Conservation (phyloP, 202 grass and related monocot species). For the Saccharum hybrid region DNA sequence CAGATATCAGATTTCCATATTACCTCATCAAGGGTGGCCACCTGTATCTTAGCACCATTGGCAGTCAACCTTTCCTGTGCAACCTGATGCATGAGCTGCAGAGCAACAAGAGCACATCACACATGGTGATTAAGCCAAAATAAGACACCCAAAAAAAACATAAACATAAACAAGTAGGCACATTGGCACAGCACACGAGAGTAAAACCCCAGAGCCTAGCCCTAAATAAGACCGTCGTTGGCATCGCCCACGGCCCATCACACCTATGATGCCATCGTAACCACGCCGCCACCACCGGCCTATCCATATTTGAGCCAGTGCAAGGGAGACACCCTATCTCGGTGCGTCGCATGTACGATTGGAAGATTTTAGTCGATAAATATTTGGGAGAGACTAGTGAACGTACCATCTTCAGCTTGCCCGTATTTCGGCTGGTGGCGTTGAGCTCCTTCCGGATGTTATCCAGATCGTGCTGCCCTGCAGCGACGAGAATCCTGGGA, state of each 20-base stretch:
- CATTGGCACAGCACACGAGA: neutral
- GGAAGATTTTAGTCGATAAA: neutral
- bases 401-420: slow-evolving; percentile 42
- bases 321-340: too few species aligned
- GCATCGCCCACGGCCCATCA: too few species aligned
- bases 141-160: neutral
- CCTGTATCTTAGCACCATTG: too few species aligned
- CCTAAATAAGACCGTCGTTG: too few species aligned
- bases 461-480: slow-evolving; percentile 60
- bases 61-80: too few species aligned
- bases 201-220: neutral
- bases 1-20: slow-evolving; percentile 3
- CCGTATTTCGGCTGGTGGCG: slow-evolving; percentile 41
- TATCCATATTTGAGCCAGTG: too few species aligned
- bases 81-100: neutral
- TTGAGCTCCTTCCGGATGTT: slow-evolving; percentile 49
- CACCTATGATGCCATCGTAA: too few species aligned
- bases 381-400: neutral
- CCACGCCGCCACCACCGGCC: too few species aligned
- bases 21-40: neutral
- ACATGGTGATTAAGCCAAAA: neutral
- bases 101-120: slow-evolving; percentile 1
- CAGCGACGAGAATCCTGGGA: neutral
- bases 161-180: neutral
- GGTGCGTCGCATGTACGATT: neutral